Conservation (phyloP, 2,329 filamentous ascomycete species). For the Verticillium klebahnii region DNA sequence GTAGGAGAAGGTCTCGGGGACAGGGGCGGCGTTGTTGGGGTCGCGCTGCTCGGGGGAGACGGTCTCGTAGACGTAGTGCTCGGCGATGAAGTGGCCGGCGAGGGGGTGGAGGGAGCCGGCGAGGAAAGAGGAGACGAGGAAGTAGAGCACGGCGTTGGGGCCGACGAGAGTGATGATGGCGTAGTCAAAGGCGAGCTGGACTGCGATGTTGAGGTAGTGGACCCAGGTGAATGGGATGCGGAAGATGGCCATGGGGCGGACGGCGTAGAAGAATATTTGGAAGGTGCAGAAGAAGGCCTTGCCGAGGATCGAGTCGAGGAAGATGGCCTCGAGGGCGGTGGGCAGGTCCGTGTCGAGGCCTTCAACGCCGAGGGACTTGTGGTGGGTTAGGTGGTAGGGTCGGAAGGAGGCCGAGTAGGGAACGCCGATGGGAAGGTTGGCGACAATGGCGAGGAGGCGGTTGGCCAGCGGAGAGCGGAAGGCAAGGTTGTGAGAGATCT, state of each 20-base stretch:
- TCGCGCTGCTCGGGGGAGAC: slow-evolving; percentile 49
- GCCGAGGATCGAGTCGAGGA: slow-evolving; percentile 90
- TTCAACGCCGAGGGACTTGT: slow-evolving; percentile 96
- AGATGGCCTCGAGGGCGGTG: slow-evolving; percentile 82
- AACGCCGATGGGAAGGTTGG: slow-evolving; percentile 91
- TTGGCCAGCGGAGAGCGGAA: slow-evolving; percentile 80
- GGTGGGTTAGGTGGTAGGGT: slow-evolving; percentile 96
- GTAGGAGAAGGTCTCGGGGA: slow-evolving; percentile 96
- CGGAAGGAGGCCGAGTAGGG: slow-evolving; percentile 96
- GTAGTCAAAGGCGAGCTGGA: slow-evolving; percentile 75
- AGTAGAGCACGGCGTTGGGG: slow-evolving; percentile 67
- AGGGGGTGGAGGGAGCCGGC: slow-evolving; percentile 91
- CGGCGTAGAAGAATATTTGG: slow-evolving; percentile 97
- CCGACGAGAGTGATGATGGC: slow-evolving; percentile 58
- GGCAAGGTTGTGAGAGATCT: slow-evolving; percentile 96
- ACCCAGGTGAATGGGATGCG: slow-evolving; percentile 80
- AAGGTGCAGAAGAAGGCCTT: slow-evolving; percentile 99
- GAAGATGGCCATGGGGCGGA: slow-evolving; percentile 94
- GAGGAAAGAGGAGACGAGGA: slow-evolving; percentile 86
- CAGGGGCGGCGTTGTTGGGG: slow-evolving; percentile 56
- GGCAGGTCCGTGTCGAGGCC: slow-evolving; percentile 95
- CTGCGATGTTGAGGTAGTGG: slow-evolving; percentile 74
- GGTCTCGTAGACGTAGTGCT: slow-evolving; percentile 83
- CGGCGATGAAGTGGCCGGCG: slow-evolving; percentile 96
- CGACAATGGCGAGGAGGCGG: slow-evolving; percentile 82